Conservation (phyloP, 176 grass and related monocot genomes). For the Oryza glaberrima region DNA sequence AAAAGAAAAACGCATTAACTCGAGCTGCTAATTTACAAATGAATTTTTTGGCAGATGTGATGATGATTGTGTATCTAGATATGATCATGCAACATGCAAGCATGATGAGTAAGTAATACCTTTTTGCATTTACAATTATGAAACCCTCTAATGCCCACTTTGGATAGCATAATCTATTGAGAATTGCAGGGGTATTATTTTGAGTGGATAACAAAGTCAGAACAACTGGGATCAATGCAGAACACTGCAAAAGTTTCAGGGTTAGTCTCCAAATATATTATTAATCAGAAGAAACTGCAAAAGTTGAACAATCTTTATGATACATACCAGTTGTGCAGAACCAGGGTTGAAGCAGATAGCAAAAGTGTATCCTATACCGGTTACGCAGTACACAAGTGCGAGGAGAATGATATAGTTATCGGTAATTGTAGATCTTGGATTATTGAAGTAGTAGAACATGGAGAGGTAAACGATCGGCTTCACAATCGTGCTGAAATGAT, state of each 20-base stretch:
- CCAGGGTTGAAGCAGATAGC: conserved; percentile 80
- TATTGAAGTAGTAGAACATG: conserved; percentile 96
- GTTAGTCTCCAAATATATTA: background rate
- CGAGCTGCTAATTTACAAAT: background rate
- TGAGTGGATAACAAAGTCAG: conserved; percentile 77
- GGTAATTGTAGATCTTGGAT: conserved; percentile 64
- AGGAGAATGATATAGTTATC: conserved; percentile 70
- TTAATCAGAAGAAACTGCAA: background rate
- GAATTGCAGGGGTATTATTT: conserved; percentile 43
- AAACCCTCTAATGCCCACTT: conserved; percentile 91
- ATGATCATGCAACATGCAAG: background rate
- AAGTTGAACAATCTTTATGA: background rate
- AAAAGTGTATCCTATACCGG: conserved; percentile 82
- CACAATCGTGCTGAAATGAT: conserved; percentile 79
- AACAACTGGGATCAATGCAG: conserved; percentile 75
- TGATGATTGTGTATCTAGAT: background rate
- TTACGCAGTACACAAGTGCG: conserved; percentile 83
- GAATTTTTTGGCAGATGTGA: background rate
- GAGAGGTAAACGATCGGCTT: conserved; percentile 86
- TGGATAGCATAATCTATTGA: conserved; percentile 69
- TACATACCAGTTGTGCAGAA: conserved; percentile 71
- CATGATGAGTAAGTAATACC: conserved; percentile 35
- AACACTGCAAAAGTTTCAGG: conserved; percentile 54
- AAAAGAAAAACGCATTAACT: conserved; percentile 17
- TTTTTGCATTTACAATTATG: conserved; percentile 76